Evolutionary conservation across 352 stramenopile genomes (phyloP).

Genomic region (Thraustochytrium sp.): DNA sequence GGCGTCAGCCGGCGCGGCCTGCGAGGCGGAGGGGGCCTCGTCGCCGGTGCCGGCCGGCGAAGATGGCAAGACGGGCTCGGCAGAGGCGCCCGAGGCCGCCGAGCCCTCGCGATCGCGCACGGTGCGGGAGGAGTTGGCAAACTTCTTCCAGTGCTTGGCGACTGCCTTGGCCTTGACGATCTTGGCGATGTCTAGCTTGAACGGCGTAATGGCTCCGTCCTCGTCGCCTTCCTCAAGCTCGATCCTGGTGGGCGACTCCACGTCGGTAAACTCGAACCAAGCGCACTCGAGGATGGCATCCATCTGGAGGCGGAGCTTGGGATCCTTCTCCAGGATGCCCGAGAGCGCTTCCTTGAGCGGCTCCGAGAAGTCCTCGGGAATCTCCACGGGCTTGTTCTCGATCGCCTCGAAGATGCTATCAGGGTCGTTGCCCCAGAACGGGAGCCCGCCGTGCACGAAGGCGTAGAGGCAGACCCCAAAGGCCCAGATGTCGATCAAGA

Average conservation of each 20-base stretch:
- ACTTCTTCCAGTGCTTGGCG: neutral
- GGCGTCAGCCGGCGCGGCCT: neutral
- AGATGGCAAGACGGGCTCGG: too few species aligned
- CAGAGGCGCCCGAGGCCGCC: too few species aligned
- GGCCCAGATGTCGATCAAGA: constrained; percentile 85
- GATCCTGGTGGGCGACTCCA: neutral
- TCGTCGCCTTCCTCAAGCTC: constrained; percentile 3
- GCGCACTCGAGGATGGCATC: constrained; percentile 46
- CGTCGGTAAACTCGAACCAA: constrained; percentile 39
- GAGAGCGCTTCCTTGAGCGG: constrained; percentile 68
- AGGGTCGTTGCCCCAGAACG: constrained; percentile 80
- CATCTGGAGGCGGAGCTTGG: constrained; percentile 64
- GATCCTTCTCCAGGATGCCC: constrained; percentile 77
- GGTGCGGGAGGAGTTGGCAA: too few species aligned
- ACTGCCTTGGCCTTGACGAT: neutral
- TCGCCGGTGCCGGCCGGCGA: too few species aligned
- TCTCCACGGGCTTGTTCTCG: constrained; percentile 56
- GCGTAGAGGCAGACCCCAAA: constrained; percentile 91
- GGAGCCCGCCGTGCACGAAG: constrained; percentile 85
- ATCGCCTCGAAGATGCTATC: constrained; percentile 85
- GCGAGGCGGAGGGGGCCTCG: neutral
- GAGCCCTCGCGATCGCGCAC: too few species aligned
- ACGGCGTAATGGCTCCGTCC: constrained; percentile 2
- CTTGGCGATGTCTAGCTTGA: constrained; percentile 1
- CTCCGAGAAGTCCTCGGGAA: constrained; percentile 27